Evolutionary conservation across 495 filamentous ascomycete genomes (phyloP), one percentile per base, ranked within the genome.

Genomic region (Penicillium paxilli): DNA sequence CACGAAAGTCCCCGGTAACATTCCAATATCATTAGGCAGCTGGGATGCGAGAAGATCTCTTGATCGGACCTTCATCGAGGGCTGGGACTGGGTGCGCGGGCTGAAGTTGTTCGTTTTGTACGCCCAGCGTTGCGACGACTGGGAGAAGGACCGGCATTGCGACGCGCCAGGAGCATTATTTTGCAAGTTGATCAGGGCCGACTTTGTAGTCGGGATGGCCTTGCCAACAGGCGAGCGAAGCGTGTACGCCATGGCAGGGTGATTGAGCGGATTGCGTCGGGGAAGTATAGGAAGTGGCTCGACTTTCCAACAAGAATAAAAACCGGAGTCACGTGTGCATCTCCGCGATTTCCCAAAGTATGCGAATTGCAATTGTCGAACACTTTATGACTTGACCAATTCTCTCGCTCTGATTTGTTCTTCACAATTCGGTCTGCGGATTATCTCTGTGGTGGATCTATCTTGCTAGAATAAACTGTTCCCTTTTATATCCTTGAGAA

Each of bases 1-100:
- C 19, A 88, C 71, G 55, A 84, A 86, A 5, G 85, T 87, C 59
- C 81, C 77, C 28, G 67, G 66, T 42, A 85, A 64, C 16, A 85
- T 35, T 16, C 83, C 83, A 28, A 84, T 61, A 65, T 86, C 83
- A 51, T 76, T 71, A 5, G 73, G 75, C 21, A 79, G 24, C 11
- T 72, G 60, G 1, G 54, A 21, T 8, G 51, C 51, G 10, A 55
- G 37, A 19, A 69, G 45, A 12, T 68, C 62, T 30, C 63, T 70
- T 10, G 59, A 46, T 32, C 64, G 52, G 5, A 74, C 61, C 46
- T 61, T 72, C 60, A 78, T 58, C 59, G 77, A 80, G n/a, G 61
- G 70, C 45, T 78, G 68, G 19, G 67, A 42, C n/a, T 66, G 22
- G 24, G 48, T 60, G 30, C 61, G 45, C 41, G 32, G 63, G 55